A percentile compares a stretch with the other conserved stretches of the same genome.
Conservation (phyloP, 768 basidiomycete genomes). For the Sistotremastrum niveocremeum region DNA sequence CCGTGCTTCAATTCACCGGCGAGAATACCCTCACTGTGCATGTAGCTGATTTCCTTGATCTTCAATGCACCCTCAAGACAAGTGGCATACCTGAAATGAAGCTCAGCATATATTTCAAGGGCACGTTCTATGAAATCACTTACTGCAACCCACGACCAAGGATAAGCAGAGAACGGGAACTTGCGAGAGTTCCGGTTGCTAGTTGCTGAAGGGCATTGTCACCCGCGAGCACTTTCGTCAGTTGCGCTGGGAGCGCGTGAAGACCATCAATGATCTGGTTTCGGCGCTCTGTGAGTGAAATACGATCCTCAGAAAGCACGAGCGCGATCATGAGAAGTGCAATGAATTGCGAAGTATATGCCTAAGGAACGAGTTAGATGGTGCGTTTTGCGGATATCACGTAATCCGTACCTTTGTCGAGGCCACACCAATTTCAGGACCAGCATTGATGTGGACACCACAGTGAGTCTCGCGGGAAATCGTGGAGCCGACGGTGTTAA, state of each 20-base stretch:
- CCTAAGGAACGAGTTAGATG: slow-evolving; percentile 27
- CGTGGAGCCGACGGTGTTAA: slow-evolving; percentile 97
- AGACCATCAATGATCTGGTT: slow-evolving; percentile 89
- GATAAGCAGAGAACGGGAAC: slow-evolving; percentile 79
- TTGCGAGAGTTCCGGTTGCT: slow-evolving; percentile 58
- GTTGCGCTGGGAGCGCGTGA: slow-evolving; percentile 79
- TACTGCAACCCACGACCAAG: slow-evolving; percentile 98
- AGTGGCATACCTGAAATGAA: slow-evolving; percentile 59
- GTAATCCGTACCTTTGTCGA: slow-evolving; percentile 68
- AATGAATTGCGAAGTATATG: slow-evolving; percentile 98
- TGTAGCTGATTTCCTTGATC: slow-evolving; percentile 98
- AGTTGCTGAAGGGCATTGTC: slow-evolving; percentile 71
- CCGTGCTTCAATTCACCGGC: slow-evolving; percentile 99
- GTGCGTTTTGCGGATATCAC: background rate
- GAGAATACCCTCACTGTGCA: slow-evolving; percentile 82
- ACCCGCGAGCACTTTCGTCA: slow-evolving; percentile 72
- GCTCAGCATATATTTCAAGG: slow-evolving; percentile 2
- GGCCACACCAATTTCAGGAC: slow-evolving; percentile 97
- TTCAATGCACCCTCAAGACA: slow-evolving; percentile 97
- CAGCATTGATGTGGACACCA: slow-evolving; percentile 99
- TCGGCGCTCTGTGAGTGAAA: slow-evolving; percentile 81
- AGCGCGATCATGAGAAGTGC: slow-evolving; percentile 98
- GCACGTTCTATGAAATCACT: slow-evolving; percentile 16
- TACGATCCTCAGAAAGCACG: slow-evolving; percentile 93
- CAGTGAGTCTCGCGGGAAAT: slow-evolving; percentile 97